Base-by-base conservation (phyloP, 768 basidiomycete genomes). In the Dentipellis fragilis region DNA sequence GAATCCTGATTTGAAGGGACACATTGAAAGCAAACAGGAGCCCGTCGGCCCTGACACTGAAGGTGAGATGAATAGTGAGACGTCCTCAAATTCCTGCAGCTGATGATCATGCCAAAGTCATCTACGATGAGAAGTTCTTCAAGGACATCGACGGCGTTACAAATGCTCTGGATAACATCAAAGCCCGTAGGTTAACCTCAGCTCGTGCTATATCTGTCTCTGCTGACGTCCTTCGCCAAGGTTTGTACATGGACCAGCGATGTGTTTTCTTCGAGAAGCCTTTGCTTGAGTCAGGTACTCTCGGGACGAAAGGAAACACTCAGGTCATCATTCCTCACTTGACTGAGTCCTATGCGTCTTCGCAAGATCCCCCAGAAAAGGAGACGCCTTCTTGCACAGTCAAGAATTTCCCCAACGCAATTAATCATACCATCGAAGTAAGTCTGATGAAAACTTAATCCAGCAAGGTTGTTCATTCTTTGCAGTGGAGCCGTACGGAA, bases 331-430 rank as follows among this genome's bases (percentile, higher is more conserved):
- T 97, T 51, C 96, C 95, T 19, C 81, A 96, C 69, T 62, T 97
- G 40, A 96, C 95, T 12, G 96, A 99, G 71, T 95, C 92, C 16
- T 99, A 99, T 69, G 86, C 89, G 12, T 95, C 93, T 9, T 97
- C 94, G 12, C 96, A 98, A 71, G 96, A 99, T 68, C 96, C 96
- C 47, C 96, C 96, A 9, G 96, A 99, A 73, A 98, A 96, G 71
- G 88, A 94, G 66, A 85, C 93, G 1, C 89, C 96, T 21, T 90
- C 89, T 22, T 99, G 96, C 70, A 99, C 96, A 1, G 87, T 98
- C 68, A 98, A 97, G 75, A 97, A 91, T 72, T 99, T 98, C 80
- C 96, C 96, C 10, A 94, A 99, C 68, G 87, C 88, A 22, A 98
- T 98, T 64, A 87, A 91, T 62, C 96, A 99, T 72, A 96, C 93